Conservation (phyloP, 495 filamentous ascomycete species). For the Daldinia bambusicola region DNA sequence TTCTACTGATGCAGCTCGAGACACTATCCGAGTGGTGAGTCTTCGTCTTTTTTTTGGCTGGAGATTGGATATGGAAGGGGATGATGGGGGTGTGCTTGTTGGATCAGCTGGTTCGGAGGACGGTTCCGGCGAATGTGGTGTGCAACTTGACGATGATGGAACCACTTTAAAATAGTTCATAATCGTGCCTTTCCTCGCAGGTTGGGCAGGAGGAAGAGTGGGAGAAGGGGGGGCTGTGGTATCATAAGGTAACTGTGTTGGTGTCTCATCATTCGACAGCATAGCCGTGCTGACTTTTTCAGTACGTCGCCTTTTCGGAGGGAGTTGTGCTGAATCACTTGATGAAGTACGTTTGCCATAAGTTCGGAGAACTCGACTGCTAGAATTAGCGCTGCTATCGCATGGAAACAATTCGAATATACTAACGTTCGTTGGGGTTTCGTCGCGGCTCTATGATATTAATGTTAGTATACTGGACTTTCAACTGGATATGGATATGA, state of each 20-base stretch:
- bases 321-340: constrained; percentile 26
- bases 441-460: neutral
- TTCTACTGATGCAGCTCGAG: constrained; percentile 24
- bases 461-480: neutral
- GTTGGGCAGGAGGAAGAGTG: constrained; percentile 16
- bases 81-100: constrained; percentile 47
- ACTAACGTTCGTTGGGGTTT: constrained; percentile 26
- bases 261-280: neutral
- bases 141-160: constrained; percentile 27
- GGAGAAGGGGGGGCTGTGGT: constrained; percentile 22
- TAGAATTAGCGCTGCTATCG: constrained; percentile 4
- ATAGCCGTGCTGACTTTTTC: constrained; percentile 7
- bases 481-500: neutral
- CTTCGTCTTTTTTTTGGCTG: constrained; percentile 48
- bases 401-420: neutral
- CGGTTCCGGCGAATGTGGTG: constrained; percentile 28
- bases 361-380: constrained; percentile 55
- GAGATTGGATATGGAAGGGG: constrained; percentile 28
- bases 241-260: neutral
- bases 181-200: constrained; percentile 52
- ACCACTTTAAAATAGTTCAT: constrained; percentile 55
- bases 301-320: constrained; percentile 34
- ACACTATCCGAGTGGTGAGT: constrained; percentile 48
- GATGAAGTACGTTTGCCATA: constrained; percentile 52
- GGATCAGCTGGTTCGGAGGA: constrained; percentile 23